These are phyloP conservation scores for Barbarea vulgaris DNA, from an alignment of 345 rosid species.

Conservation along the genomic window DNA sequence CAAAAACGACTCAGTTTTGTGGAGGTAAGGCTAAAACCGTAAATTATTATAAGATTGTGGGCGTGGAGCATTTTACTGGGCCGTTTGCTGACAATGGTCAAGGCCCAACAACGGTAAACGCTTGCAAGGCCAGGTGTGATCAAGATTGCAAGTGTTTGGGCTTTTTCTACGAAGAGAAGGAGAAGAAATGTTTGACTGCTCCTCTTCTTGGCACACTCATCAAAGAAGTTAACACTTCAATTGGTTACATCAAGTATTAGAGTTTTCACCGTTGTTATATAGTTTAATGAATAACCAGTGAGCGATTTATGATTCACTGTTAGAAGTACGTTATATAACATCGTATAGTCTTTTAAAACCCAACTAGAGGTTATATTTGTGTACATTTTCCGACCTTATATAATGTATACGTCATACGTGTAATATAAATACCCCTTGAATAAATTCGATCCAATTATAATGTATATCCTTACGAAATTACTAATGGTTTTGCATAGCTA, in stretches of 20 bases:
- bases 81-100: conserved; percentile 38
- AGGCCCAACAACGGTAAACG: conserved; percentile 34
- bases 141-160: conserved; percentile 54
- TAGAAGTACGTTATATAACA: too few relatives aligned
- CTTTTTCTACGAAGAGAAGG: conserved; percentile 40
- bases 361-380: neutral
- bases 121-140: conserved; percentile 46
- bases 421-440: neutral
- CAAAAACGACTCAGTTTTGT: conserved; percentile 17
- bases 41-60: conserved; percentile 39
- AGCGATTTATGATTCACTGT: neutral
- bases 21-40: neutral
- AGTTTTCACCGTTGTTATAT: neutral
- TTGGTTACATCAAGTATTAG: conserved; percentile 10
- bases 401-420: neutral
- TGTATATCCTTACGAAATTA: neutral
- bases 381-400: neutral
- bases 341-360: neutral
- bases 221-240: conserved; percentile 16
- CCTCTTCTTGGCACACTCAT: conserved; percentile 1
- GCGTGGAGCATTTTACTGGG: conserved; percentile 45
- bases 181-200: conserved; percentile 42
- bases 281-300: neutral
- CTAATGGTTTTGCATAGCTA: neutral
- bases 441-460: neutral